Conservation (phyloP, 202 grass and related monocot species). For the Dendrocalamus latiflorus region DNA sequence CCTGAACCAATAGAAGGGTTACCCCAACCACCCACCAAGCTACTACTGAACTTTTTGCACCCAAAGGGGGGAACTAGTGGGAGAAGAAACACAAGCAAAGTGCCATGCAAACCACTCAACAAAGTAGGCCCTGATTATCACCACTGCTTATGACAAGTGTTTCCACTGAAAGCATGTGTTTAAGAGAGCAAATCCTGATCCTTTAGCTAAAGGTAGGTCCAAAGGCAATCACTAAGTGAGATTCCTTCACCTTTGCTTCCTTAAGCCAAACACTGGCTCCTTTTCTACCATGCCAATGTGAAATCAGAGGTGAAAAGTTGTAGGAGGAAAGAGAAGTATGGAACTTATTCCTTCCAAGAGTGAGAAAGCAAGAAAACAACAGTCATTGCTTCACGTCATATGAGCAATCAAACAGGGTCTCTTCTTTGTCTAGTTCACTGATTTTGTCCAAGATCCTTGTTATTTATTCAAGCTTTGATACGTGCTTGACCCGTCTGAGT, state of each 20-base stretch:
- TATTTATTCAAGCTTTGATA: not conserved
- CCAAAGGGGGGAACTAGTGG: slow-evolving; percentile 39
- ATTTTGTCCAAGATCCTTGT: not conserved
- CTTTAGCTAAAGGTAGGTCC: slow-evolving; percentile 8
- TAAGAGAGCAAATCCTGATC: not conserved
- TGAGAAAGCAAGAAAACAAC: slow-evolving; percentile 20
- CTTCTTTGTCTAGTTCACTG: not conserved
- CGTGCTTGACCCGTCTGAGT: not conserved
- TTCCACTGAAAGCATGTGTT: slow-evolving; percentile 8
- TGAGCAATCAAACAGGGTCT: not conserved
- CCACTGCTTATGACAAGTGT: not conserved
- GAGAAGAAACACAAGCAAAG: slow-evolving; percentile 4
- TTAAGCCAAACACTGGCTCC: slow-evolving; percentile 30
- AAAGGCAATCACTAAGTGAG: not conserved
- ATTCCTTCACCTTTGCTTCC: slow-evolving; percentile 36
- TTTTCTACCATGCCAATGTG: slow-evolving; percentile 23
- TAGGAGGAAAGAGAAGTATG: not conserved
- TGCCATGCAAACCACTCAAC: slow-evolving; percentile 12
- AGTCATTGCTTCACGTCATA: not conserved
- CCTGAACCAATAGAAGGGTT: not conserved
- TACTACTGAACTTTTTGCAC: slow-evolving; percentile 28
- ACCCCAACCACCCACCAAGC: slow-evolving; percentile 26
- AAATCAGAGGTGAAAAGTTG: slow-evolving; percentile 19
- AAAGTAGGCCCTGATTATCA: slow-evolving; percentile 15
- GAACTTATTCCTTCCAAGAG: not conserved